Base-by-base conservation (phyloP, 2,329 filamentous ascomycete species). In the Trichoderma brevicompactum region DNA sequence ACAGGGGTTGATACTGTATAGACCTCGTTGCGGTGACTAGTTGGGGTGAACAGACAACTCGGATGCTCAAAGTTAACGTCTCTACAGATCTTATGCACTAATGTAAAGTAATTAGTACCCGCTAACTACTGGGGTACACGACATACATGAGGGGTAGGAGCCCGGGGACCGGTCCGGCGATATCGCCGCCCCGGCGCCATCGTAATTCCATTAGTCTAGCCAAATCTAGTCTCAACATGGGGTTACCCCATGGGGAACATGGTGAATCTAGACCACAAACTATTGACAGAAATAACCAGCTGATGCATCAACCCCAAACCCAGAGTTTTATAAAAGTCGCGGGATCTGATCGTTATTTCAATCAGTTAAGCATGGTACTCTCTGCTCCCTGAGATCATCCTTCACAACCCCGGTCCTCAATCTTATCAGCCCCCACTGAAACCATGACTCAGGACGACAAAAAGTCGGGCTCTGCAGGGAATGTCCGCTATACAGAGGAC, bases 161-260 rank as follows among this genome's bases (percentile, higher is more conserved):
- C 23, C 23, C 48, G 48, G 48, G 48, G 48, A 52, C 28, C 48
- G 23, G 48, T 52, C 48, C 48, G 48, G 28, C 12, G 48, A 52
- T 52, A 34, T 52, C 48, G 28, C 48, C 48, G 48, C 48, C 48
- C 48, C 28, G 48, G 28, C 48, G 23, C 48, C 15, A 52, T 52
- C 0, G 48, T n/a, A 52, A 34, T 9, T 52, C 32, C 13, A 36
- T 52, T 34, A 7, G 48, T 52, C 48, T 17, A 52, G 48, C 48
- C 28, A 34, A 32, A 34, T 52, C 17, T 52, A 52, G 48, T 52
- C 48, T 52, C 48, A 32, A 52, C 28, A 34, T 52, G 48, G 28
- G 28, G 48, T 34, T 52, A 52, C 48, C 48, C 48, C 48, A 52
- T 52, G 48, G 48, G 48, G 48, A 52, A 52, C 32, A 34, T 36